Percentiles rank a stretch among this genome's conserved stretches.
These are phyloP conservation scores for Ophiostoma perfectum DNA, from an alignment of 2,329 filamentous ascomycete species.

Conservation along the genomic window DNA sequence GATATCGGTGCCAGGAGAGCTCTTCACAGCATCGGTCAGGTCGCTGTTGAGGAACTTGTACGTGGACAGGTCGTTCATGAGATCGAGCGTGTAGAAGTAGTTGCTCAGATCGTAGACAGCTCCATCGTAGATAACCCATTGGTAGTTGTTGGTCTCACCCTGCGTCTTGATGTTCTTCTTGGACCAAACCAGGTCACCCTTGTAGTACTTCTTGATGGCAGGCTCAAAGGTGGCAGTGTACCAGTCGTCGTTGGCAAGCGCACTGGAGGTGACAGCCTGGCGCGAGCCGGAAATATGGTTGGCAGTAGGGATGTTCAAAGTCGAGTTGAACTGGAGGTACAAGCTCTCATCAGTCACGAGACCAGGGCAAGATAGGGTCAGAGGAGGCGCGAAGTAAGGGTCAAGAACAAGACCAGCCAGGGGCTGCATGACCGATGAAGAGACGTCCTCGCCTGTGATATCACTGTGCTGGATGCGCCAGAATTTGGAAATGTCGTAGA, in stretches of 20 bases:
- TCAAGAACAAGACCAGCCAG: conserved; percentile 76
- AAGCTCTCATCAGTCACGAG: conserved; percentile 58
- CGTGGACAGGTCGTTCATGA: conserved; percentile 46
- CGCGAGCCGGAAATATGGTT: conserved; percentile 65
- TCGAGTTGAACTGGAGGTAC: conserved; percentile 59
- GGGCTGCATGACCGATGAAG: conserved; percentile 61
- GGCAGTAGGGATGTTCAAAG: conserved; percentile 50
- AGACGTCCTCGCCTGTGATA: conserved; percentile 51
- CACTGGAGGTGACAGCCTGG: conserved; percentile 51
- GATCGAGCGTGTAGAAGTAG: conserved; percentile 73
- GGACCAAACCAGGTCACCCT: conserved; percentile 76
- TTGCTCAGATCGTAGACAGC: conserved; percentile 84
- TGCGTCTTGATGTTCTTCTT: conserved; percentile 54
- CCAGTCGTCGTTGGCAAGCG: conserved; percentile 64
- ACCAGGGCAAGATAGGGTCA: conserved; percentile 67
- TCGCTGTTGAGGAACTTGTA: conserved; percentile 70
- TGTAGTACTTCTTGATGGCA: conserved; percentile 76
- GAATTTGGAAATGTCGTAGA: conserved; percentile 90
- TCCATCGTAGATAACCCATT: conserved; percentile 74
- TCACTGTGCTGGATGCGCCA: conserved; percentile 83
- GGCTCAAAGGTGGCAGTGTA: conserved; percentile 70
- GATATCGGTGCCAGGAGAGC: conserved; percentile 75
- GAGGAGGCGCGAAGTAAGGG: conserved; percentile 76
- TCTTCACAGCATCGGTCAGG: conserved; percentile 62
- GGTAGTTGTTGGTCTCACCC: conserved; percentile 61